phyloP scores from a whole-genome alignment of 2,329 filamentous ascomycete genomes.

The Coniochaeta hoffmannii region DNA sequence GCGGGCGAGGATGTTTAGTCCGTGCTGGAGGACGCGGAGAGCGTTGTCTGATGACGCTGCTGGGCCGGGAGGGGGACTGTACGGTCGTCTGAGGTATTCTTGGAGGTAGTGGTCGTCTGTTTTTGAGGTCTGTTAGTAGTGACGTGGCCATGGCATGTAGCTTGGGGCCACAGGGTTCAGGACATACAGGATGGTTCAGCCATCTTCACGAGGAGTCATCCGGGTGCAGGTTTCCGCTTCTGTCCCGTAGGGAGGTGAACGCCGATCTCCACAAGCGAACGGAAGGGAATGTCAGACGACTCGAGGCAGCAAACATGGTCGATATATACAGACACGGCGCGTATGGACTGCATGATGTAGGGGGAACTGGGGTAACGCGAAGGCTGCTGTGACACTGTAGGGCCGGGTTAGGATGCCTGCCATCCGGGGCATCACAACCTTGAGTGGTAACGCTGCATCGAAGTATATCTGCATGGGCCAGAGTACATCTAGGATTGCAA shows the following conservation, averaged over 20 bases:
- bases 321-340: not conserved
- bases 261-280: too few species aligned
- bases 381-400: not conserved
- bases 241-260: not conserved
- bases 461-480: not conserved
- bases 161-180: not conserved
- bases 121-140: not conserved
- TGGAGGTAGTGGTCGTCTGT: not conserved
- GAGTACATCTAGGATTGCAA: not conserved
- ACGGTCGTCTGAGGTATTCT: not conserved
- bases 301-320: not conserved
- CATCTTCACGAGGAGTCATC: not conserved
- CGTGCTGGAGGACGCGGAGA: not conserved
- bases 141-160: not conserved
- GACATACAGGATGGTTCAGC: not conserved
- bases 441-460: not conserved
- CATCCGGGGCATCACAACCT: not conserved
- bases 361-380: not conserved
- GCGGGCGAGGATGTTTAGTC: not conserved
- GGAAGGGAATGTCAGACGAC: not conserved
- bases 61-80: not conserved
- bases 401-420: not conserved
- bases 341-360: not conserved
- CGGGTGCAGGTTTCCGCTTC: too few species aligned
- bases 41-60: not conserved